phyloP scores from a whole-genome alignment of 805 yeast species.

The Hanseniaspora mollemarum region DNA sequence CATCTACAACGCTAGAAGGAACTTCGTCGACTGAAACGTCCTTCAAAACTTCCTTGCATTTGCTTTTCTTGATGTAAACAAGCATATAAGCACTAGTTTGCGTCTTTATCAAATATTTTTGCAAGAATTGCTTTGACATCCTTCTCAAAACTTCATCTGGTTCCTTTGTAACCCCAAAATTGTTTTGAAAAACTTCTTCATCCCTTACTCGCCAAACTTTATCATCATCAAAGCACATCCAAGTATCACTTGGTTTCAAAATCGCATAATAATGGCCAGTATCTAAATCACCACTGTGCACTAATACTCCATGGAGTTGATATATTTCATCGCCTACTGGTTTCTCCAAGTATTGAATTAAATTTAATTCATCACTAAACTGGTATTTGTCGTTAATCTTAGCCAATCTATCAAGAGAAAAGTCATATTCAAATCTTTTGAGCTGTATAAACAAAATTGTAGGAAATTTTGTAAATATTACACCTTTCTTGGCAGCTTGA shows the following conservation, averaged over 20 bases:
- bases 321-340: slow-evolving; percentile 57
- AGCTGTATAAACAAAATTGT: slow-evolving; percentile 86
- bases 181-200: slow-evolving; percentile 79
- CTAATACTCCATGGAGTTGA: slow-evolving; percentile 82
- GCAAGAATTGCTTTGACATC: slow-evolving; percentile 49
- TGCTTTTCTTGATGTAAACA: slow-evolving; percentile 68
- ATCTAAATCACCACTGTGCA: slow-evolving; percentile 90
- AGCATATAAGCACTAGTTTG: slow-evolving; percentile 96
- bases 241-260: slow-evolving; percentile 68
- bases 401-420: slow-evolving; percentile 72
- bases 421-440: slow-evolving; percentile 90
- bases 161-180: slow-evolving; percentile 69
- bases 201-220: slow-evolving; percentile 78
- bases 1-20: slow-evolving; percentile 58
- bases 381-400: slow-evolving; percentile 89
- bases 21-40: slow-evolving; percentile 43
- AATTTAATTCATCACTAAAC: slow-evolving; percentile 71
- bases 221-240: slow-evolving; percentile 95
- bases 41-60: slow-evolving; percentile 46
- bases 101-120: slow-evolving; percentile 55
- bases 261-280: slow-evolving; percentile 95
- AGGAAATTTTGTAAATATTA: slow-evolving; percentile 79
- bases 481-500: slow-evolving; percentile 96
- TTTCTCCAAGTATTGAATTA: slow-evolving; percentile 60
- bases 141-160: slow-evolving; percentile 38